Evolutionary conservation across 108 stramenopile species (phyloP), one percentile per base, ranked within the genome.

Genomic region (Nitzschia sp.): DNA sequence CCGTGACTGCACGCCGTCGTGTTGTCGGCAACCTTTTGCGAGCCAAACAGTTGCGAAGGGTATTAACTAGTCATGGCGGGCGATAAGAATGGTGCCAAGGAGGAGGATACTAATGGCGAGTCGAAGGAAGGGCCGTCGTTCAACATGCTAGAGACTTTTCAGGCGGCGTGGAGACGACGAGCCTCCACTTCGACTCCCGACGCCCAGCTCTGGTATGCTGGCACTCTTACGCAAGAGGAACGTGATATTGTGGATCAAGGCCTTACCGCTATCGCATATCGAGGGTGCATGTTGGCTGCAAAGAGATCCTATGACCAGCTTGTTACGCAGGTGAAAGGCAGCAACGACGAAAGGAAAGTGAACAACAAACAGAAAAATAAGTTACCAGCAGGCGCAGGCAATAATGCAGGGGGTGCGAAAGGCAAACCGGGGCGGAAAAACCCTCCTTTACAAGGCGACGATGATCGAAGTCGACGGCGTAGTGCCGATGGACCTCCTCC

Each of bases 201-300:
- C 25, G 71, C 63, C 2, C 63, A 63, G 33, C 36, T 62, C 8
- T 67, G 66, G 66, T 55, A 67, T 56, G 53, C 47, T 55, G 55
- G 34, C 51, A 33, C 58, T 4, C 66, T 67, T 27, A 56, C 78
- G 17, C 46, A 62, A 15, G 31, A 65, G 0, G 81, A 89, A 57
- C 78, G 75, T 48, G 54, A 61, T n/a, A 70, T 80, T 31, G 70
- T 90, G 13, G 74, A 90, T 53, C 32, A 68, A 29, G 89, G 89
- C 3, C 71, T 90, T 2, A 74, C 80, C 11, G 89, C 89, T 0
- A 63, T 90, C 9, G 46, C 82, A 30, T 87, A 83, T 58, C 79
- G 84, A 5, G 89, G 89, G 46, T 85, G 85, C 49, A 87, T 90
- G 82, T 64, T 77, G 15, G 84, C 89, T 9, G 89, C 89, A 15